These are phyloP conservation scores for Fusarium sp. DNA, from an alignment of 2,329 filamentous ascomycete genomes.

Conservation along the genomic window DNA sequence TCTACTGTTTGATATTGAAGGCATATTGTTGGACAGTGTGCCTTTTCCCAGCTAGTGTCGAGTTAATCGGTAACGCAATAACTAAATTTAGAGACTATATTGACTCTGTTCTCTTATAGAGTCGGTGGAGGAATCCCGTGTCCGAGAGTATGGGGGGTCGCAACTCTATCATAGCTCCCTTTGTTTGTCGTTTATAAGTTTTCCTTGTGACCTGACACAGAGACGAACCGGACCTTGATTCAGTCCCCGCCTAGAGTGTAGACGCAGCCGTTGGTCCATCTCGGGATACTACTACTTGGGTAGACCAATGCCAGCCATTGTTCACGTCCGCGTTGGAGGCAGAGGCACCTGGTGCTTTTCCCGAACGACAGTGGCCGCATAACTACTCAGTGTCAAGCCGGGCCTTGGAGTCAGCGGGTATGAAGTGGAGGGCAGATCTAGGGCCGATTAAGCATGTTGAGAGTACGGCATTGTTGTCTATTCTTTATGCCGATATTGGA, in stretches of 20 bases:
- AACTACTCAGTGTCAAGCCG: background rate
- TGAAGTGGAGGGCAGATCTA: background rate
- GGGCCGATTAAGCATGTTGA: background rate
- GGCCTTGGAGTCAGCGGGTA: background rate
- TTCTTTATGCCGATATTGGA: background rate
- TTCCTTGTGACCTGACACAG: background rate
- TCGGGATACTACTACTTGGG: background rate
- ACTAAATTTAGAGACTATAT: background rate
- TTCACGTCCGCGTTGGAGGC: background rate
- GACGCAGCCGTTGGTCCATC: background rate
- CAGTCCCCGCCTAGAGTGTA: background rate
- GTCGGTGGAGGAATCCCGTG: background rate
- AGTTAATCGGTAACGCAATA: background rate
- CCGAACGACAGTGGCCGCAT: background rate
- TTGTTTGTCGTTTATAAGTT: background rate
- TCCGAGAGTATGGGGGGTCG: accelerated
- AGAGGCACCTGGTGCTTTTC: background rate
- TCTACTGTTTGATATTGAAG: background rate
- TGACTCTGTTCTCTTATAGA: background rate
- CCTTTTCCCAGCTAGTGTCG: background rate
- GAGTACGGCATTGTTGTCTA: background rate
- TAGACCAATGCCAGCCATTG: background rate
- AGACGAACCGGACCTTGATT: background rate
- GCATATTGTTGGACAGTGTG: background rate
- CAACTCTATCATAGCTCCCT: background rate